Evolutionary conservation across 75 land plant genomes (phyloP).

Genomic region (Sequoiadendron giganteum): DNA sequence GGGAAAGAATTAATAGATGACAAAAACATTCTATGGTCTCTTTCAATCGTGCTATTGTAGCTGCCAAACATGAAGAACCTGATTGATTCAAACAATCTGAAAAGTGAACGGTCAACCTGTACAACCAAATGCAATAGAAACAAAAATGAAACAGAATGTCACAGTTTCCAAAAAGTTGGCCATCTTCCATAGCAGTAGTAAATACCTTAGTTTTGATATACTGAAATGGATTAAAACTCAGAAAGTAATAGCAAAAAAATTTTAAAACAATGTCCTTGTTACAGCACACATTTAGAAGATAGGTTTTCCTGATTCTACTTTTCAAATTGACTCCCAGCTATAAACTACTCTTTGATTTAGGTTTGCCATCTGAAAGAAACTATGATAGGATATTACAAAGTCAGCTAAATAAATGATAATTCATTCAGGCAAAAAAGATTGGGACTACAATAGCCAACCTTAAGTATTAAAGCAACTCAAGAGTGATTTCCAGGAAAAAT

Average conservation of each 20-base stretch:
- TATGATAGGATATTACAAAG: neutral
- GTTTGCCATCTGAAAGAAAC: neutral
- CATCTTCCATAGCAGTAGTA: neutral
- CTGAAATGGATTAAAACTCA: neutral
- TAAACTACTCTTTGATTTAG: neutral
- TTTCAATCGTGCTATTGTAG: slow-evolving; percentile 1
- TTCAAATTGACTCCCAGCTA: too few relatives aligned
- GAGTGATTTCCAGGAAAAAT: neutral
- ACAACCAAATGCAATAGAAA: slow-evolving; percentile 2
- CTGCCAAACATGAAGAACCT: slow-evolving; percentile 20
- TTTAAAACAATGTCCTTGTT: neutral
- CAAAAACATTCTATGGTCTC: slow-evolving; percentile 4
- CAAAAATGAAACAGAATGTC: neutral
- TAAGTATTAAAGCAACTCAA: neutral
- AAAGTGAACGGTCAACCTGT: slow-evolving; percentile 50
- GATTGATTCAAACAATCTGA: slow-evolving; percentile 48
- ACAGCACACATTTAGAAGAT: neutral
- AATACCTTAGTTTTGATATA: neutral
- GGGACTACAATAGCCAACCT: neutral
- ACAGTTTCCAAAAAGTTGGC: neutral
- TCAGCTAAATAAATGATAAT: neutral
- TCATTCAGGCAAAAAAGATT: neutral
- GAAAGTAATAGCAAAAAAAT: neutral
- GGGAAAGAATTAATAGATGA: slow-evolving; percentile 9
- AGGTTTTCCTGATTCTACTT: neutral